These are phyloP conservation scores for Termitomyces heimii DNA, from an alignment of 768 basidiomycete species.

Conservation along the genomic window DNA sequence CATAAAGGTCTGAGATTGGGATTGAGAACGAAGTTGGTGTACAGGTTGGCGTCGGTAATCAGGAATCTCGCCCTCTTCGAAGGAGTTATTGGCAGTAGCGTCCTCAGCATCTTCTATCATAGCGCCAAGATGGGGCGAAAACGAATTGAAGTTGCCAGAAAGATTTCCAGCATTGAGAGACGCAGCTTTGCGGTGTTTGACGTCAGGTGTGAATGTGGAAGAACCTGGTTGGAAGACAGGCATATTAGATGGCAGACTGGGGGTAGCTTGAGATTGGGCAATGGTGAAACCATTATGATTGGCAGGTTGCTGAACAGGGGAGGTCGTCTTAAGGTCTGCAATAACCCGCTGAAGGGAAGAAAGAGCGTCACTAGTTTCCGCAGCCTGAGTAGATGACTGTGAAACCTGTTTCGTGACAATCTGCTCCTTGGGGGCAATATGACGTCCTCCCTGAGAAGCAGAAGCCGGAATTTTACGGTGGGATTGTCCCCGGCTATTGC, in stretches of 20 bases:
- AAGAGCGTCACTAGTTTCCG: conserved; percentile 73
- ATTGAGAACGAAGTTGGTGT: conserved; percentile 70
- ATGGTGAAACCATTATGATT: conserved; percentile 38
- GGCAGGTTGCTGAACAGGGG: conserved; percentile 50
- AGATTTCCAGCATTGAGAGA: conserved; percentile 60
- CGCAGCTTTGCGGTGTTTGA: conserved; percentile 76
- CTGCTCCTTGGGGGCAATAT: conserved; percentile 34
- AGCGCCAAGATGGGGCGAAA: conserved; percentile 73
- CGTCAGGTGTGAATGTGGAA: conserved; percentile 48
- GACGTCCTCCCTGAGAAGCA: conserved; percentile 50
- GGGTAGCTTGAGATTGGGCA: conserved; percentile 40
- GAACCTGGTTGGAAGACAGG: conserved; percentile 73
- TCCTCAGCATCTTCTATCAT: conserved; percentile 85
- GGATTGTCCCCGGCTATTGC: conserved; percentile 38
- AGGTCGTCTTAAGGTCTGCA: conserved; percentile 85
- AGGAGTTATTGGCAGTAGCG: conserved; percentile 32
- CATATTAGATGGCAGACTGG: conserved; percentile 59
- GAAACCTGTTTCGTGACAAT: conserved; percentile 37
- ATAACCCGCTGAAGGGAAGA: conserved; percentile 91
- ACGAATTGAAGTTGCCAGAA: conserved; percentile 60
- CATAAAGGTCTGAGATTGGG: conserved; percentile 79
- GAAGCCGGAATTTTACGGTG: conserved; percentile 58
- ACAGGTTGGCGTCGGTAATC: conserved; percentile 50
- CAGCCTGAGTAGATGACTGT: conserved; percentile 40
- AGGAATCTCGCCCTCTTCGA: conserved; percentile 77